Conservation (phyloP, 2,329 filamentous ascomycete genomes). For the Diaporthe longicolla region DNA sequence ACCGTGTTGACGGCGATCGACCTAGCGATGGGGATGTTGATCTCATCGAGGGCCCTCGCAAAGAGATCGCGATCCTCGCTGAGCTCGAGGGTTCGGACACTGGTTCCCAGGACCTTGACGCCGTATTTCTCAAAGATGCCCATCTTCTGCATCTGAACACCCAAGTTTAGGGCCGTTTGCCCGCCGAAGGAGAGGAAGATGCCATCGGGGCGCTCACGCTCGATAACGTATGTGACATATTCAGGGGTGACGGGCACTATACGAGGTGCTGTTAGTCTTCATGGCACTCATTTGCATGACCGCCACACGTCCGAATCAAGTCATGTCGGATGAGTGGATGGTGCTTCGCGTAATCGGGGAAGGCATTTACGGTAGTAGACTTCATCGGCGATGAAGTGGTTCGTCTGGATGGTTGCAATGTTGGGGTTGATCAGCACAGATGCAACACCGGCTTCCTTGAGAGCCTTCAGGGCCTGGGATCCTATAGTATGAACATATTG, state of each 20-base stretch:
- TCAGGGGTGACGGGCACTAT: constrained; percentile 90
- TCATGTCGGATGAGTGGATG: not conserved
- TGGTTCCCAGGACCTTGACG: constrained; percentile 95
- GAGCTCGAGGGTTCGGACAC: constrained; percentile 92
- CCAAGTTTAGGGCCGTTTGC: constrained; percentile 95
- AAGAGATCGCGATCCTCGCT: constrained; percentile 98
- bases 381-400: constrained; percentile 95
- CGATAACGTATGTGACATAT: constrained; percentile 98
- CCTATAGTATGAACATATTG: constrained; percentile 65
- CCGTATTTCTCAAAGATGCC: constrained; percentile 96
- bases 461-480: constrained; percentile 94
- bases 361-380: constrained; percentile 80
- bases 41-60: constrained; percentile 94
- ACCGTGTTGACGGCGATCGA: constrained; percentile 93
- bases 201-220: constrained; percentile 94
- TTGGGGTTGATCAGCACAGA: constrained; percentile 98
- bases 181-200: constrained; percentile 98
- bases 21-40: constrained; percentile 96
- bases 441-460: constrained; percentile 93
- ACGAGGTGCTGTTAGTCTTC: not conserved
- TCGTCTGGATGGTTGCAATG: constrained; percentile 98
- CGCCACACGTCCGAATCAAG: not conserved
- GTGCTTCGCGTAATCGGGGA: not conserved
- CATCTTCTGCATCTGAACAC: constrained; percentile 97
- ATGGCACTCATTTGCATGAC: constrained; percentile 13